Percentiles rank a stretch among this genome's conserved stretches.
phyloP scores from a whole-genome alignment of 2,329 filamentous ascomycete species.

The Arachnomyces sp. region DNA sequence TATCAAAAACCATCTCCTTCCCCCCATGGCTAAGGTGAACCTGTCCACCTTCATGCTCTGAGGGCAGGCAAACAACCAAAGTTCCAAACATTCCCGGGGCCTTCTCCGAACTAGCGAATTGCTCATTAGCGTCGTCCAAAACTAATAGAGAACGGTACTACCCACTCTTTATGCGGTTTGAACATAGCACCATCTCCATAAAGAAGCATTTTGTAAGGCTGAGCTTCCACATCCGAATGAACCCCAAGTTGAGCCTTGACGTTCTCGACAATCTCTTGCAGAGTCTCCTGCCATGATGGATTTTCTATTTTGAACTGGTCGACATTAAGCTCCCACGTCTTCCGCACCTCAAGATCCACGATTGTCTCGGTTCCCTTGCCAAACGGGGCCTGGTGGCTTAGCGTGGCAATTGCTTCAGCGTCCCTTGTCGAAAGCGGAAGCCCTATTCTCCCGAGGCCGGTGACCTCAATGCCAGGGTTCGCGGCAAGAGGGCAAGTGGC shows the following conservation, averaged over 20 bases:
- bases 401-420: too few relatives aligned
- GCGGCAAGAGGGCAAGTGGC: too few relatives aligned
- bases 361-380: constrained; percentile 35
- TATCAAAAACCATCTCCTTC: constrained; percentile 25
- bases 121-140: constrained; percentile 29
- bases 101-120: constrained; percentile 33
- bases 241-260: constrained; percentile 25
- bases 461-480: too few relatives aligned
- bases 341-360: constrained; percentile 35
- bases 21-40: constrained; percentile 35
- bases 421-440: too few relatives aligned
- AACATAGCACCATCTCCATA: constrained; percentile 44
- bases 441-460: too few relatives aligned
- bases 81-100: constrained; percentile 45
- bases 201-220: constrained; percentile 40
- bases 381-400: constrained; percentile 19
- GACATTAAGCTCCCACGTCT: constrained; percentile 39
- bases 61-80: constrained; percentile 44
- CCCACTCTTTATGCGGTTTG: constrained; percentile 18
- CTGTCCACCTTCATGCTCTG: constrained; percentile 40
- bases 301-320: constrained; percentile 30
- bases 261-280: constrained; percentile 5
- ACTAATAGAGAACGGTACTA: too few relatives aligned
- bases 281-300: constrained; percentile 21
- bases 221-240: constrained; percentile 21